Evolutionary conservation across 1,139 yeast species (phyloP).

Genomic region (Geotrichum phurueaensis): DNA sequence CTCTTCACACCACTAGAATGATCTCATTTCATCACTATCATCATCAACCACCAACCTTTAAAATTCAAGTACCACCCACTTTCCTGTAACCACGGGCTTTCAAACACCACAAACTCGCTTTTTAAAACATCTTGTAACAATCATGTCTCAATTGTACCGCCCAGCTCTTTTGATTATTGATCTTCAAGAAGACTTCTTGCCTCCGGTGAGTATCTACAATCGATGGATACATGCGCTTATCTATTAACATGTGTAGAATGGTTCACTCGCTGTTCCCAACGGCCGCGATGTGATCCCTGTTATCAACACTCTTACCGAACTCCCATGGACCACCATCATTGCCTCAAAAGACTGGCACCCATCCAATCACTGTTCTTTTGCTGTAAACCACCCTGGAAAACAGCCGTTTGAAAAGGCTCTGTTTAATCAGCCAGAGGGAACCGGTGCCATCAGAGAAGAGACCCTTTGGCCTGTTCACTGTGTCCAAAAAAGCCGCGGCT

Average conservation of each 20-base stretch:
- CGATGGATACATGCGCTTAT: not conserved
- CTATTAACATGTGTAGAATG: constrained; percentile 35
- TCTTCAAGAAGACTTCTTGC: constrained; percentile 79
- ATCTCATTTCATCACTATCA: no score
- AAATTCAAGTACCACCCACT: no score
- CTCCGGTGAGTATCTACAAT: constrained; percentile 39
- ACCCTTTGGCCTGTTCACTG: constrained; percentile 91
- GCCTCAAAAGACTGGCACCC: constrained; percentile 94
- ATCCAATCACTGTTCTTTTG: constrained; percentile 68
- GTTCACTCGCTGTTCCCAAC: constrained; percentile 63
- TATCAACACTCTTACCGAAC: constrained; percentile 41
- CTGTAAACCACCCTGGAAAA: constrained; percentile 51
- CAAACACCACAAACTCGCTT: not conserved
- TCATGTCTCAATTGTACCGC: constrained; percentile 18
- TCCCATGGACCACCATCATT: constrained; percentile 56
- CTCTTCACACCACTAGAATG: no score
- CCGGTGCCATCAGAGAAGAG: constrained; percentile 34
- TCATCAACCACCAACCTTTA: no score
- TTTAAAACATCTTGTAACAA: not conserved
- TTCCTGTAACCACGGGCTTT: not conserved
- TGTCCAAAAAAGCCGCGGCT: constrained; percentile 62
- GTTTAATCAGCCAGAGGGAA: constrained; percentile 47
- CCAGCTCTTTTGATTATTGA: constrained; percentile 70
- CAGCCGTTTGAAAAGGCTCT: constrained; percentile 48
- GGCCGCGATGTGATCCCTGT: constrained; percentile 57